Evolutionary conservation across 257 asterid genomes (phyloP), one percentile per base, ranked within the genome.

Genomic region (Echites panduratus): DNA sequence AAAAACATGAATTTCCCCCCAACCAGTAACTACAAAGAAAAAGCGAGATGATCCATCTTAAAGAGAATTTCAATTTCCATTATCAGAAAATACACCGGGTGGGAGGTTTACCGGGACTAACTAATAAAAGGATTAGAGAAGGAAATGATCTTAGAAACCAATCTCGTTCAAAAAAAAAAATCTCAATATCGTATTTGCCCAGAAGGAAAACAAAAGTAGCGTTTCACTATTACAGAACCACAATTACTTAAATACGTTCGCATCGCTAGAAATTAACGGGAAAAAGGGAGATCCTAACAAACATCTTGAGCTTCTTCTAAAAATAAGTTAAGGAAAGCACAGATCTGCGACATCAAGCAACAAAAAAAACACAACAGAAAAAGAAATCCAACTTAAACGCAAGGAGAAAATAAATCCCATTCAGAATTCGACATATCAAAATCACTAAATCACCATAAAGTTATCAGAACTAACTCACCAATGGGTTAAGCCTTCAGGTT

Each of bases 281-380:
- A 27, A 0, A 50, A 52, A 16, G 4, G 12, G 20, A 14, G 7
- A 57, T 22, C 41, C 61, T 45, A 9, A 19, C 22, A 68, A 41
- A 32, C 17, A 9, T 8, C 13, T 4, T 17, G 13, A 13, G 73
- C 67, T 77, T 16, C 17, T 5, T 32, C 24, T 56, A 0, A 58
- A 22, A 12, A 61, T 14, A 43, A 7, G 52, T 22, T 19, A 27
- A 24, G 12, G 54, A 11, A 43, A 44, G n/a, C 76, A 14, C 4
- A 77, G 80, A 77, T 77, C 77, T 66, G 49, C 5, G n/a, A 7
- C 29, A 68, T 41, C 16, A 44, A 71, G 22, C 75, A n/a, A n/a
- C 26, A 27, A 4, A 40, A 10, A n/a, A 24, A 27, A 24, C 54
- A 38, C 50, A 58, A 61, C 10, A 38, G 22, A 67, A 14, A n/a